Conservation (phyloP, 1,284 basidiomycete species). For the Cystobasidium sp. region DNA sequence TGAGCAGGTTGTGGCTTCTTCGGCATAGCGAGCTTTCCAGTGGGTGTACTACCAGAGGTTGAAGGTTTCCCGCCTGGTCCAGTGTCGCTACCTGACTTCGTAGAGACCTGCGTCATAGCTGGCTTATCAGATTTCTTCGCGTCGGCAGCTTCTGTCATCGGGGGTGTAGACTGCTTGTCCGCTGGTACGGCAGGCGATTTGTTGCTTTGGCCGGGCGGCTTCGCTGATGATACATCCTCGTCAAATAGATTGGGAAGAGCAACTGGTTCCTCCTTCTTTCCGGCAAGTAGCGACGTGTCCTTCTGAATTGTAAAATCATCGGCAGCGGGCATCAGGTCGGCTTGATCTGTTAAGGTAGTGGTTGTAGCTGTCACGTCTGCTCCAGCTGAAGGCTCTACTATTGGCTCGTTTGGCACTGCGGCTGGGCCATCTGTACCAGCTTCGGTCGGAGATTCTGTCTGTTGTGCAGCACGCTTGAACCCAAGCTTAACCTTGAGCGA, state of each 20-base stretch:
- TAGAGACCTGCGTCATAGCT: background rate
- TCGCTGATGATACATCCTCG: background rate
- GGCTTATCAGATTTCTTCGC: background rate
- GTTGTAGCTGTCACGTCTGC: background rate
- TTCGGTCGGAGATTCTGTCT: background rate
- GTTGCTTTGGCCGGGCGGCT: background rate
- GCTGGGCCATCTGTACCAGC: background rate
- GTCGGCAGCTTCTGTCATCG: background rate
- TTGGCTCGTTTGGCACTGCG: too few species aligned
- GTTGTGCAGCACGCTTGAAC: slow-evolving; percentile 2
- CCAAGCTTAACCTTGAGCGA: slow-evolving; percentile 13
- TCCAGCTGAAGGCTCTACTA: background rate
- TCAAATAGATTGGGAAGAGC: slow-evolving; percentile 17
- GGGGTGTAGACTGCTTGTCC: background rate
- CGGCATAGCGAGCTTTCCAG: background rate
- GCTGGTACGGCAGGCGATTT: too few species aligned
- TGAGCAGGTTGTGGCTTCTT: background rate
- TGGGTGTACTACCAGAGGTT: background rate
- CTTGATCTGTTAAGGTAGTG: too few species aligned
- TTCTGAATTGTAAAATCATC: too few species aligned
- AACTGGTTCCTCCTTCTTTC: background rate
- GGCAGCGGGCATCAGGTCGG: too few species aligned
- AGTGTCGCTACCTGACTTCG: background rate
- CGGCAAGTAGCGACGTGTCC: background rate
- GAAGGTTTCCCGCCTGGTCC: background rate